Evolutionary conservation across 495 filamentous ascomycete species (phyloP).

Genomic region (Geoglossum glabrum): DNA sequence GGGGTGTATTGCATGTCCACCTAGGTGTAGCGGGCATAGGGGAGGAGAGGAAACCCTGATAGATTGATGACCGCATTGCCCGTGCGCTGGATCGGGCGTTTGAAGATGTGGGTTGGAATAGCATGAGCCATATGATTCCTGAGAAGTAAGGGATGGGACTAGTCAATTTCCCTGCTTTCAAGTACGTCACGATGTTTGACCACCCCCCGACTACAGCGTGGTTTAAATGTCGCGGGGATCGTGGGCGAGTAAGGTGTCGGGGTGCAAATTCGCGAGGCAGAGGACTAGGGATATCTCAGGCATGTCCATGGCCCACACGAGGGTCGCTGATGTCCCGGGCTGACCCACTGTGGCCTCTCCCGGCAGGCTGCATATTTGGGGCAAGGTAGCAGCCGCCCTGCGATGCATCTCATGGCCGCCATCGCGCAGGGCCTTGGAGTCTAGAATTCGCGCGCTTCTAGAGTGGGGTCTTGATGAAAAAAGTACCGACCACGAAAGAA

Average conservation of each 20-base stretch:
- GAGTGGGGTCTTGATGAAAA: no score
- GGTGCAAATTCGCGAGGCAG: not conserved
- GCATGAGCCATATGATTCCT: not conserved
- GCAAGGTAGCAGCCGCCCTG: not conserved
- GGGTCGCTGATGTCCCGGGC: not conserved
- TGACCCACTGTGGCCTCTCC: not conserved
- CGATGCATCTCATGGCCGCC: not conserved
- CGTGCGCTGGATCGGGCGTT: not conserved
- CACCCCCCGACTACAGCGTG: not conserved
- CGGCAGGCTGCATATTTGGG: constrained; percentile 2
- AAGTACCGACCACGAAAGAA: not conserved
- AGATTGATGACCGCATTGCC: not conserved
- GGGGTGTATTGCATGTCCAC: not conserved
- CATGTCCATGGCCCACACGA: not conserved
- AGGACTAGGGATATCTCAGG: not conserved
- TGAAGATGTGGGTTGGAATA: not conserved
- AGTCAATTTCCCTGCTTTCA: not conserved
- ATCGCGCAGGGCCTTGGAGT: not conserved
- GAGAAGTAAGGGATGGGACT: not conserved
- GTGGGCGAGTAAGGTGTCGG: not conserved
- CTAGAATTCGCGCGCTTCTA: no score
- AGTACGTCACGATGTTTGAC: not conserved
- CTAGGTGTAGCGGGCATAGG: not conserved
- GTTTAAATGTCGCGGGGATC: not conserved
- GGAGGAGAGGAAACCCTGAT: not conserved